Evolutionary conservation across 257 asterid species (phyloP).

Genomic region (Solanum appendiculatum): DNA sequence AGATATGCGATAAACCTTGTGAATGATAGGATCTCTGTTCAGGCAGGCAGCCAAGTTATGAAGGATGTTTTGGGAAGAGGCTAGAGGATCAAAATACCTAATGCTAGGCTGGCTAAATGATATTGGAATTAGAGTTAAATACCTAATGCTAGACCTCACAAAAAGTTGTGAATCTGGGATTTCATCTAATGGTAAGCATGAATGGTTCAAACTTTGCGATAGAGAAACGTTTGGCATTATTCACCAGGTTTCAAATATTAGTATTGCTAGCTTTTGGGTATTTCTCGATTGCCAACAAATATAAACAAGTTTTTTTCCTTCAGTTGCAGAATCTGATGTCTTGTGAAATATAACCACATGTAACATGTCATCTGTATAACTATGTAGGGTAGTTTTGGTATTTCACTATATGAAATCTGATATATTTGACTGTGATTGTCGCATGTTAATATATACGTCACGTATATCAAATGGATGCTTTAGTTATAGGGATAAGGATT

Average conservation of each 20-base stretch:
- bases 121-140: too few relatives aligned
- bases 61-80: too few relatives aligned
- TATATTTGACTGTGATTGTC: neutral
- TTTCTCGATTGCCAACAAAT: neutral
- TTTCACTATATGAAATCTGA: neutral
- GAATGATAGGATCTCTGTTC: neutral
- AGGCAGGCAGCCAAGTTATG: too few relatives aligned
- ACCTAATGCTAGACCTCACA: too few relatives aligned
- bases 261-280: neutral
- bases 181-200: too few relatives aligned
- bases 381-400: neutral
- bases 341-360: neutral
- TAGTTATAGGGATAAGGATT: neutral
- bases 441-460: neutral
- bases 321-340: neutral
- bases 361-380: neutral
- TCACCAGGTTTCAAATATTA: neutral
- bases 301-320: neutral
- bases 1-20: neutral
- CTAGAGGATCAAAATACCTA: neutral
- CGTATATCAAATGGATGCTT: neutral
- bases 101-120: neutral
- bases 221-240: neutral
- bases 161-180: too few relatives aligned
- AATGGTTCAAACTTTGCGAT: neutral